Evolutionary conservation across 2,329 filamentous ascomycete species (phyloP), one percentile per base, ranked within the genome.

Genomic region (Pseudocercospora macadamiae): DNA sequence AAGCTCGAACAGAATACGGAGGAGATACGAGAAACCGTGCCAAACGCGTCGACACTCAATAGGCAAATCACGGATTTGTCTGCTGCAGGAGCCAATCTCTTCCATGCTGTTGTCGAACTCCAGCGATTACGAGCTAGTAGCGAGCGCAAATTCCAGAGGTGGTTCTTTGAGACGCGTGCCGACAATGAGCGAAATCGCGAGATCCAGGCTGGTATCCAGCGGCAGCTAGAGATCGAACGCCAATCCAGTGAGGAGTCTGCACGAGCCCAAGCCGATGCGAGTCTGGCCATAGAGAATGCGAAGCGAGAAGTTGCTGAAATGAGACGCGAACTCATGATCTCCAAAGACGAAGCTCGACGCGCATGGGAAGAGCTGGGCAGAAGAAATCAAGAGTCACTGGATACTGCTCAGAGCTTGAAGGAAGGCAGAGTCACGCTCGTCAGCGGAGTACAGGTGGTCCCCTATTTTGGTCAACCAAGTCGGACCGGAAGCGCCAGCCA

Each of bases 341-440:
- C 93, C 36, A 97, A 96, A 71, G 93, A 97, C 67, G 95, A 99
- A 75, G 93, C 95, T 7, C 87, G 93, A 32, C 86, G 95, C 57
- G 95, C 95, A 1, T 99, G 95, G 95, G 95, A 99, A 77, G 95
- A 97, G 75, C 85, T 99, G 1, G 95, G 95, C 21, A 85, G 93
- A 52, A 86, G 92, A 52, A 95, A 97, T 75, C 91, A 97, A 71
- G 91, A 96, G 75, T 93, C 97, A 75, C 86, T 93, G 4, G 93
- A 97, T 64, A 85, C 91, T 45, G 95, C 90, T 1, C 82, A 86
- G 25, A 92, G 91, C n/a, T 80, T 99, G 21, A 88, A 95, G 68
- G 89, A 90, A 63, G 95, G 95, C 5, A 87, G 92, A 60, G 90
- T 93, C 12, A 97, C 92, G 1, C 82, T 96, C 49, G 90, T 99